phyloP scores from a whole-genome alignment of 805 yeast genomes.

The Kodamaea hsintzibuensis region DNA sequence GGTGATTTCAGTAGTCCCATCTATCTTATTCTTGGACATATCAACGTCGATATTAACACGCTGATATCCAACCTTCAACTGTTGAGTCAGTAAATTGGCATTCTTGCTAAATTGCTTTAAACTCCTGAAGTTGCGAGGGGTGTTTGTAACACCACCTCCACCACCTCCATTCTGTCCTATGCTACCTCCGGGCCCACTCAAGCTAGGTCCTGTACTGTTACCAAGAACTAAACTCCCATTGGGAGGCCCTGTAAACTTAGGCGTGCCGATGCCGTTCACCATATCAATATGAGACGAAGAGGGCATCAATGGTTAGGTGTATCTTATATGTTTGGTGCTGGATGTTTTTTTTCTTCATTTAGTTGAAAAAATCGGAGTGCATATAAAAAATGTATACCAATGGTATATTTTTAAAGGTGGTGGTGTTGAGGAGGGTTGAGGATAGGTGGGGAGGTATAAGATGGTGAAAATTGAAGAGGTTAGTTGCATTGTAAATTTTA shows the following conservation, averaged over 20 bases:
- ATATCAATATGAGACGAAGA: constrained; percentile 11
- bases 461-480: no score
- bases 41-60: constrained; percentile 79
- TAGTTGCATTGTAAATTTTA: no score
- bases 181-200: background rate
- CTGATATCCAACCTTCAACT: constrained; percentile 81
- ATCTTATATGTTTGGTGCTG: background rate
- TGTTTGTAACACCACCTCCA: background rate
- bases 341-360: constrained; percentile 1
- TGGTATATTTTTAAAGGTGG: background rate
- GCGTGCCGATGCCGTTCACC: constrained; percentile 11
- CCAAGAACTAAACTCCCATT: background rate
- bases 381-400: background rate
- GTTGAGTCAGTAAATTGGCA: constrained; percentile 32
- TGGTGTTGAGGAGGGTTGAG: no score
- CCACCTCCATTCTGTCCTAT: constrained; percentile 1
- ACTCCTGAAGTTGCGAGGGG: constrained; percentile 3
- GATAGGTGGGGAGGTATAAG: no score
- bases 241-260: constrained; percentile 7
- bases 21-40: constrained; percentile 54
- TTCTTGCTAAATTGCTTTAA: background rate
- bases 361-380: background rate
- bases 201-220: background rate
- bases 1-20: constrained; percentile 82
- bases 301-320: constrained; percentile 8